These are phyloP conservation scores for Chaetomiaceae sp. DNA, from an alignment of 2,329 filamentous ascomycete species.

Conservation along the genomic window DNA sequence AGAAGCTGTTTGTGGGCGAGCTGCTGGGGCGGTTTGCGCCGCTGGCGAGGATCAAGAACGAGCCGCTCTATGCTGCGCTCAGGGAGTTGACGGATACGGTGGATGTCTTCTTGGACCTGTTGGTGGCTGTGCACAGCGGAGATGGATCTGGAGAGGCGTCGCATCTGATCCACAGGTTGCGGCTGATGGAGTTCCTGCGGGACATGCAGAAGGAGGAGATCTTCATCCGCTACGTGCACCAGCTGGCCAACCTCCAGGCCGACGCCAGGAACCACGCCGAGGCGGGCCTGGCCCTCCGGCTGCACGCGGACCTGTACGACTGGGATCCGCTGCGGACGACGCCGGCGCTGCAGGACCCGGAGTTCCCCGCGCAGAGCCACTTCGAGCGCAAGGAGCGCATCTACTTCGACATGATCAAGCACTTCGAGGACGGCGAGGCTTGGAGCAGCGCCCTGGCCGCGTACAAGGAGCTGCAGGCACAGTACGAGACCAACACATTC, in stretches of 20 bases:
- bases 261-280: conserved; percentile 74
- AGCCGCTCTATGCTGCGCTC: conserved; percentile 69
- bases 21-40: conserved; percentile 73
- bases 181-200: conserved; percentile 91
- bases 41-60: conserved; percentile 58
- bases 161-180: conserved; percentile 78
- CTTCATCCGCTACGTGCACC: conserved; percentile 92
- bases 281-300: conserved; percentile 78
- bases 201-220: conserved; percentile 98
- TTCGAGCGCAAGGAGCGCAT: conserved; percentile 91
- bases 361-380: conserved; percentile 74
- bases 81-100: conserved; percentile 76
- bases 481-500: conserved; percentile 84
- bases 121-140: conserved; percentile 81
- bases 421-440: conserved; percentile 89
- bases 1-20: conserved; percentile 88
- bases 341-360: conserved; percentile 62
- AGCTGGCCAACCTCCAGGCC: conserved; percentile 72
- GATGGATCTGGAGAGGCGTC: conserved; percentile 68
- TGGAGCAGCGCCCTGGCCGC: conserved; percentile 84
- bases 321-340: conserved; percentile 73
- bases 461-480: conserved; percentile 83
- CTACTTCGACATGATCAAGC: conserved; percentile 90
- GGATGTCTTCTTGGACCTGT: conserved; percentile 82
- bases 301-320: conserved; percentile 88